phyloP scores from a whole-genome alignment of 2,329 filamentous ascomycete species.

The Pseudogymnoascus sp. region DNA sequence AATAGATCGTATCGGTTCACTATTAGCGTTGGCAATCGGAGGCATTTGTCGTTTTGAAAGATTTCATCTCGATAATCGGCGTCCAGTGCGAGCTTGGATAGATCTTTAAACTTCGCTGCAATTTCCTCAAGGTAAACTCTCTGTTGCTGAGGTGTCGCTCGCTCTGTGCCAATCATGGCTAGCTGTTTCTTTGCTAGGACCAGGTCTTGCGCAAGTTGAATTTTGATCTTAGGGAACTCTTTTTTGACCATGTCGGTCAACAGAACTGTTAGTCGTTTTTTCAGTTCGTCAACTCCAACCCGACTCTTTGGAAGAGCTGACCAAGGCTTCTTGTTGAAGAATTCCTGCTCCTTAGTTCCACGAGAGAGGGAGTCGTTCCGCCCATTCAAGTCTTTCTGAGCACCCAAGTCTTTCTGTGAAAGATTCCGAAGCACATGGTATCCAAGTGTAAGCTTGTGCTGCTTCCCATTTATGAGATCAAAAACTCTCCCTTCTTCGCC shows the following conservation, averaged over 20 bases:
- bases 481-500: background rate
- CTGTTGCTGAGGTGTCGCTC: slow-evolving; percentile 13
- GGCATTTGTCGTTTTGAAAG: slow-evolving; percentile 7
- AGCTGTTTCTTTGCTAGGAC: slow-evolving; percentile 6
- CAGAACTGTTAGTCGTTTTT: slow-evolving; percentile 14
- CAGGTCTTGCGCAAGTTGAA: slow-evolving; percentile 13
- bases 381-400: background rate
- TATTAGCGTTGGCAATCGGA: slow-evolving; percentile 15
- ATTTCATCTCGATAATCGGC: slow-evolving; percentile 13
- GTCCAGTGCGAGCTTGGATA: slow-evolving; percentile 14
- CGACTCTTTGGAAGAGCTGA: slow-evolving; percentile 12
- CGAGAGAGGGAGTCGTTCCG: slow-evolving; percentile 7
- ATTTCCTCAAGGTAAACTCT: slow-evolving; percentile 14
- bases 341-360: slow-evolving; percentile 12
- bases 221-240: slow-evolving; percentile 18
- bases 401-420: background rate
- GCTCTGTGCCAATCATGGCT: slow-evolving; percentile 8
- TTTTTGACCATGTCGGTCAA: slow-evolving; percentile 14
- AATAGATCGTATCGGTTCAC: slow-evolving; percentile 14
- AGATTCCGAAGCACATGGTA: slow-evolving; percentile 20
- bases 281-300: slow-evolving; percentile 15
- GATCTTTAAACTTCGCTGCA: slow-evolving; percentile 14
- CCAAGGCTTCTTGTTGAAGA: slow-evolving; percentile 14
- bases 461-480: slow-evolving; percentile 15
- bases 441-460: slow-evolving; percentile 16